Evolutionary conservation across 2,329 filamentous ascomycete species (phyloP).

Genomic region (Xylariaceae sp.): DNA sequence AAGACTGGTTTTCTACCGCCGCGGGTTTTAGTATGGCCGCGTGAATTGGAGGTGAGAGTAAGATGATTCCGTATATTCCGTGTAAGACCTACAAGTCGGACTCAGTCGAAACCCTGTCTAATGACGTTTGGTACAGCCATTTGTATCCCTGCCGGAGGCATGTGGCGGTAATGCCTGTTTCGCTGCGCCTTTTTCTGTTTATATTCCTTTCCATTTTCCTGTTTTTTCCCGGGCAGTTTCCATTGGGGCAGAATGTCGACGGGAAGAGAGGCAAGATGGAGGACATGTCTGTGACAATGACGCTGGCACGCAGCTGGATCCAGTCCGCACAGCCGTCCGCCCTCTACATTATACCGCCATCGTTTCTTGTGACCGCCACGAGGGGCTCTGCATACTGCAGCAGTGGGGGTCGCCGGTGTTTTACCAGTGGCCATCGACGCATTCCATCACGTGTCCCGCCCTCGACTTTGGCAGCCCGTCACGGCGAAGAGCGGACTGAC

Average conservation of each 20-base stretch:
- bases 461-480: too few relatives aligned
- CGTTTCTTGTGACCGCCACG: not conserved
- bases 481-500: too few relatives aligned
- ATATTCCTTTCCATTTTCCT: too few relatives aligned
- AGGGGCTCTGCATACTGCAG: not conserved
- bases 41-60: too few relatives aligned
- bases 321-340: not conserved
- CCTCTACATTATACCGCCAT: not conserved
- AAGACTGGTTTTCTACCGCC: too few relatives aligned
- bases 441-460: too few relatives aligned
- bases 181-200: too few relatives aligned
- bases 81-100: too few relatives aligned
- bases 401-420: not conserved
- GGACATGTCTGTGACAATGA: slow-evolving; percentile 4
- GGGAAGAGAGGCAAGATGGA: not conserved
- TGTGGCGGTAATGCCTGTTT: not conserved
- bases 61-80: too few relatives aligned
- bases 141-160: not conserved
- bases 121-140: not conserved
- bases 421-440: not conserved
- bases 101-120: not conserved
- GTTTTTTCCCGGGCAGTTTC: too few relatives aligned
- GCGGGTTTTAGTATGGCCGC: too few relatives aligned
- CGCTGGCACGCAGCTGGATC: not conserved
- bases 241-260: too few relatives aligned